Base-by-base conservation (phyloP, 2,329 filamentous ascomycete genomes). In the Apiospora koreana region DNA sequence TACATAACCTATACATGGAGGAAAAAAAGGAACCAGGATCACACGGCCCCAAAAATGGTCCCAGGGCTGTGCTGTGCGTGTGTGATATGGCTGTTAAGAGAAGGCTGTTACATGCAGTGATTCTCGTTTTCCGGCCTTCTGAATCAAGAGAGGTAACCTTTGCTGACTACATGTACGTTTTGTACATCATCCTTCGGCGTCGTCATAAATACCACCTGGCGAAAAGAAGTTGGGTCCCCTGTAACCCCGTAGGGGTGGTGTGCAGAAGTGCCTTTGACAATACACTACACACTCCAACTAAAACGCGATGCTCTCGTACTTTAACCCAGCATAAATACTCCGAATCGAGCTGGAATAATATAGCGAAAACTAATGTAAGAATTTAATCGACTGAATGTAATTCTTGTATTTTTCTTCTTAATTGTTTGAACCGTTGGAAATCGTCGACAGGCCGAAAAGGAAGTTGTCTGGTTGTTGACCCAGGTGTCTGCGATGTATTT, bases 11-110 rank as follows among this genome's bases (percentile, higher is more conserved):
- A 62, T 62, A 62, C 28, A 31, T 35, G n/a, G n/a, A n/a, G n/a
- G n/a, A n/a, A n/a, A 62, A n/a, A 54, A 54, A 18, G 48, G 25
- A 28, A 54, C 54, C 54, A 62, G 54, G 54, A 62, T 62, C 31
- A 12, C 28, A 62, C 54, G 54, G 54, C 23, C 23, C 7, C 21
- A 62, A 62, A 62, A 12, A 28, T 18, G 54, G 41, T 18, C 31
- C 54, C 31, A 35, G 54, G 43, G 54, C 54, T 38, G 54, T 62
- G 54, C 21, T 38, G 21, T 58, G 42, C 18, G 42, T 41, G 38
- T 50, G 46, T 9, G 48, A 6, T 25, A 38, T 62, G 54, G 54
- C 31, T 18, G n/a, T n/a, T n/a, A n/a, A 28, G 18, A n/a, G 54
- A 38, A 62, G 54, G 28, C 54, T 62, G 54, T 38, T 62, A 38